These are phyloP conservation scores for Colletotrichum sp. DNA, from an alignment of 2,329 filamentous ascomycete genomes.

Conservation along the genomic window DNA sequence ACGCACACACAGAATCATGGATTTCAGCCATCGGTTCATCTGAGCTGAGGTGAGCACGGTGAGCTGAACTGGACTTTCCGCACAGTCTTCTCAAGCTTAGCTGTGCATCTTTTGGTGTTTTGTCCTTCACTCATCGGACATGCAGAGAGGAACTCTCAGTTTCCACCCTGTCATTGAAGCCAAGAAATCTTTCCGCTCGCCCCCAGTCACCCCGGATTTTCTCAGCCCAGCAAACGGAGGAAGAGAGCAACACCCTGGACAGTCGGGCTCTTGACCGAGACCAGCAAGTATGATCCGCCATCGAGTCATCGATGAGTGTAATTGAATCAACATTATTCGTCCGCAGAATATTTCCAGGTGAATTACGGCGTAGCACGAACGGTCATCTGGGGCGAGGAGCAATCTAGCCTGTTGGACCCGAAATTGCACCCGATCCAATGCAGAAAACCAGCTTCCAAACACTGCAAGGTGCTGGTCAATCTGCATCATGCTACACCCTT, in stretches of 20 bases:
- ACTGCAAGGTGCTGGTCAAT: background rate
- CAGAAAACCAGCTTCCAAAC: background rate
- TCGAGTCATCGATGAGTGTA: background rate
- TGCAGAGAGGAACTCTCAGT: background rate
- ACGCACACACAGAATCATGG: background rate
- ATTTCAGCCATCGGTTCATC: background rate
- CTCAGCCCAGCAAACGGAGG: background rate
- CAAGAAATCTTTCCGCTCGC: background rate
- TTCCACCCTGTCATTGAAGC: background rate
- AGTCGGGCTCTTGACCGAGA: background rate
- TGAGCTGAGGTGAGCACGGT: background rate
- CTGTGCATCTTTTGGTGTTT: background rate
- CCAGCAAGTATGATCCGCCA: background rate
- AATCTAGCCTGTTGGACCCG: background rate
- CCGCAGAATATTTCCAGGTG: background rate
- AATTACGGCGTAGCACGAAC: background rate
- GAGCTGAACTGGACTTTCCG: background rate
- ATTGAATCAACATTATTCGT: background rate
- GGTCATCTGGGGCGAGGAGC: background rate
- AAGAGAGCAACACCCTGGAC: background rate
- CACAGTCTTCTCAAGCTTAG: background rate
- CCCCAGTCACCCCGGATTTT: conserved; percentile 9
- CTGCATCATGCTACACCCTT: background rate
- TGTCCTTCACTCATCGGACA: background rate
- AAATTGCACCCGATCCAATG: background rate